Conservation (phyloP, 225 moss, liverwort and hornwort genomes). For the Asterella californica region DNA sequence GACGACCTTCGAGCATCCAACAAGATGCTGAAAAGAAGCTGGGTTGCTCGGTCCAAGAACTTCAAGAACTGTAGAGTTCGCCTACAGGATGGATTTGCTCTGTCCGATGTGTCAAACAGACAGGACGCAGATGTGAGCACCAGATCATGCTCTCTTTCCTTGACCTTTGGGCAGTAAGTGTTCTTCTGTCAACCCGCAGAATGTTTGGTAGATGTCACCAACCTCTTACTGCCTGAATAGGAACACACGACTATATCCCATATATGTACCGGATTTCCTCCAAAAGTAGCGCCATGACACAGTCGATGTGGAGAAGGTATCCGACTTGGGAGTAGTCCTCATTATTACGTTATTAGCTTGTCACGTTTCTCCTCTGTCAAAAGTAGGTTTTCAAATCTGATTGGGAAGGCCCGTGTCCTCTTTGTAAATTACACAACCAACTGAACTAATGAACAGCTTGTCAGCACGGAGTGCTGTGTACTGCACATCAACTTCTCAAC, state of each 20-base stretch:
- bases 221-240: background rate
- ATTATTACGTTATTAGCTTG: too few relatives aligned
- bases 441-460: too few relatives aligned
- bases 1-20: constrained; percentile 45
- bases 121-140: constrained; percentile 1
- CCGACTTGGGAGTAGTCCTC: background rate
- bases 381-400: too few relatives aligned
- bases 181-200: too few relatives aligned
- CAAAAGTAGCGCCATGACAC: background rate
- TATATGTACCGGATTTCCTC: background rate
- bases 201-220: background rate
- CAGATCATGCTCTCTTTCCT: constrained; percentile 6
- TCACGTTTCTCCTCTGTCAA: too few relatives aligned
- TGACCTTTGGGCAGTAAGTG: constrained; percentile 4
- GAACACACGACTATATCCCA: background rate
- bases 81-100: constrained; percentile 27
- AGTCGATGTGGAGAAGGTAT: background rate
- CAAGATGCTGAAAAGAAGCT: constrained; percentile 43
- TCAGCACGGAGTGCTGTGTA: too few relatives aligned
- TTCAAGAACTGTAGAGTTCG: constrained; percentile 30
- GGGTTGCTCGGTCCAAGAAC: constrained; percentile 32
- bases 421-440: too few relatives aligned
- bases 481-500: too few relatives aligned
- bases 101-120: constrained; percentile 42
- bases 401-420: too few relatives aligned